These are phyloP conservation scores for Alloteropsis semialata DNA, from an alignment of 176 grass and related monocot genomes.

Conservation along the genomic window DNA sequence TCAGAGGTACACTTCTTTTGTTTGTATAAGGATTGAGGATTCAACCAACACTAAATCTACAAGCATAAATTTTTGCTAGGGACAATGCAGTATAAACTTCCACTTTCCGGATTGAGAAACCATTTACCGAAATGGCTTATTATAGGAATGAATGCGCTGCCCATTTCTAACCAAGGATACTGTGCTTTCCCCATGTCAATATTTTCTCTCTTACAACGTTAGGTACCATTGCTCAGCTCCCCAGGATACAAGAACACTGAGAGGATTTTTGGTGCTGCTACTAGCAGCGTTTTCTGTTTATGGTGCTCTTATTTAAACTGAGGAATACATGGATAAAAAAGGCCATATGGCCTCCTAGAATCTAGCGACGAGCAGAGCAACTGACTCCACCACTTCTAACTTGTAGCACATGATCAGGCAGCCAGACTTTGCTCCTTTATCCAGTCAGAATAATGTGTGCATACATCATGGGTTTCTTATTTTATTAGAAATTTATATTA, in stretches of 20 bases:
- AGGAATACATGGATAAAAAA: too few species aligned
- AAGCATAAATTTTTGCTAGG: neutral
- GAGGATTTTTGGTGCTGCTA: too few species aligned
- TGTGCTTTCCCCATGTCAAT: neutral
- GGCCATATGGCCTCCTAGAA: too few species aligned
- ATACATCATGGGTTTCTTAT: neutral
- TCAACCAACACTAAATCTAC: neutral
- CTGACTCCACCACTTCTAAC: too few species aligned
- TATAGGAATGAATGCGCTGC: neutral
- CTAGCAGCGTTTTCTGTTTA: too few species aligned
- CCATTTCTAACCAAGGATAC: neutral
- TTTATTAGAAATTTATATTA: neutral
- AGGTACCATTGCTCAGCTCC: neutral
- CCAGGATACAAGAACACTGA: too few species aligned
- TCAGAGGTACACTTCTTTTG: neutral
- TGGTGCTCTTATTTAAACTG: too few species aligned
- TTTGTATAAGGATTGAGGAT: neutral
- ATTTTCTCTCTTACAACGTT: neutral
- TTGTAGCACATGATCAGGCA: too few species aligned
- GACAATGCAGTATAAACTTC: neutral
- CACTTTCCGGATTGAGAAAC: neutral
- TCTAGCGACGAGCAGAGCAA: too few species aligned
- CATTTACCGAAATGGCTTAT: neutral
- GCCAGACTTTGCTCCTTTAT: too few species aligned
- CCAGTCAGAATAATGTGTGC: neutral